A percentile compares a stretch with the other conserved stretches of the same genome.
Conservation (phyloP, 805 yeast genomes). For the Saccharomycopsis lassenensis region DNA sequence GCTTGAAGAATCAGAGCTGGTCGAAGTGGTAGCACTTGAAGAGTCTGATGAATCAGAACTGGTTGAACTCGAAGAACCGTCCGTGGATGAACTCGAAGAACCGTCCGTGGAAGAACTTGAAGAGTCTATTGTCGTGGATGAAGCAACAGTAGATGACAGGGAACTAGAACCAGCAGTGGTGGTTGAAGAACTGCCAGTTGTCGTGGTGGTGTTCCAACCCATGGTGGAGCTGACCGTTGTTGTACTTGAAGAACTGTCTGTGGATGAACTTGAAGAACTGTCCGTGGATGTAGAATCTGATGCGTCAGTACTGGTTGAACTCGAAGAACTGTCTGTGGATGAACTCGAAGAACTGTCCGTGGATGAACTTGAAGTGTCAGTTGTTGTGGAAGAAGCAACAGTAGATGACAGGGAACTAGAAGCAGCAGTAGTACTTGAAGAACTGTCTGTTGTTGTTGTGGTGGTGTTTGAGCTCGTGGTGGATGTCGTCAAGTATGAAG, state of each 20-base stretch:
- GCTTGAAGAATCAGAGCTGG: background rate
- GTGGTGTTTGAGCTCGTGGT: background rate
- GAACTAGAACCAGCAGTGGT: slow-evolving; percentile 3
- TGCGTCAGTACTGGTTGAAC: too few relatives aligned
- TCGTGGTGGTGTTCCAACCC: too few relatives aligned
- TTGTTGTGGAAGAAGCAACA: background rate
- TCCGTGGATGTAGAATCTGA: too few relatives aligned
- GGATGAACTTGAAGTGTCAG: too few relatives aligned
- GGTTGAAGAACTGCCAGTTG: too few relatives aligned
- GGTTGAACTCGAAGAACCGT: too few relatives aligned
- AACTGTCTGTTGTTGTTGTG: slow-evolving; percentile 1
- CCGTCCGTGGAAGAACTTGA: background rate
- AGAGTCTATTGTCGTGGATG: background rate
- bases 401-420: background rate
- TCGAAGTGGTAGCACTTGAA: background rate
- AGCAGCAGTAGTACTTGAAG: slow-evolving; percentile 1
- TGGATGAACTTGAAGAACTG: too few relatives aligned
- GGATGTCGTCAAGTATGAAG: slow-evolving; percentile 1
- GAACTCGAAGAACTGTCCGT: too few relatives aligned
- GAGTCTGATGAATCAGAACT: slow-evolving; percentile 1
- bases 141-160: slow-evolving; percentile 3
- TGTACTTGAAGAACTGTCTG: too few relatives aligned
- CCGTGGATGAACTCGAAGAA: too few relatives aligned
- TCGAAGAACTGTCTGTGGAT: too few relatives aligned
- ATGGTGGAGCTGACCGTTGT: too few relatives aligned